These are phyloP conservation scores for Malus hybrid DNA, from an alignment of 331 rosid genomes.

Conservation along the genomic window DNA sequence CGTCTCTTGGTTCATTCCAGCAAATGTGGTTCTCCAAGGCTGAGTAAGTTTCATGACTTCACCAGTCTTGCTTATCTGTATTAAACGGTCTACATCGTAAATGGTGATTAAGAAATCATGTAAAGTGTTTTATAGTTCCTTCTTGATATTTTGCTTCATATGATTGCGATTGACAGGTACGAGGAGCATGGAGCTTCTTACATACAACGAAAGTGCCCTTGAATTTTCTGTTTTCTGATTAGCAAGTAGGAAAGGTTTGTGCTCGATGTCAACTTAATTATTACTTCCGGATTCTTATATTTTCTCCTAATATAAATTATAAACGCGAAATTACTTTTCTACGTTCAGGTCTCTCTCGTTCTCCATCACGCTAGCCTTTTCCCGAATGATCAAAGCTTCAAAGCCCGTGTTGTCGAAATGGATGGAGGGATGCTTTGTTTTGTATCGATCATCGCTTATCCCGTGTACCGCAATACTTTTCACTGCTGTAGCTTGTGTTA, in stretches of 20 bases:
- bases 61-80: background rate
- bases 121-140: background rate
- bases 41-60: conserved; percentile 49
- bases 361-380: conserved; percentile 13
- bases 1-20: conserved; percentile 99
- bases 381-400: conserved; percentile 14
- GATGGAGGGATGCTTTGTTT: background rate
- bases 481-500: background rate
- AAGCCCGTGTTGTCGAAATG: background rate
- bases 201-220: conserved; percentile 94
- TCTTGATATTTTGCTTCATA: background rate
- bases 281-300: background rate
- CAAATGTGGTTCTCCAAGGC: conserved; percentile 99
- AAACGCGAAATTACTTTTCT: background rate
- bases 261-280: background rate
- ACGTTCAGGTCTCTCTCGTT: conserved; percentile 4
- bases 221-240: conserved; percentile 2
- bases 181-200: conserved; percentile 99
- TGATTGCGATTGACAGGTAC: conserved; percentile 46
- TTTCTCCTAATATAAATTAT: background rate
- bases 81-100: background rate
- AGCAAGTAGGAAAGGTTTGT: conserved; percentile 7
- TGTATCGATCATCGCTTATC: background rate
- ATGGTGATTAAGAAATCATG: background rate
- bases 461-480: background rate